Base-by-base conservation (phyloP, 129 eudicot genomes). In the Oenanthe sinensis region DNA sequence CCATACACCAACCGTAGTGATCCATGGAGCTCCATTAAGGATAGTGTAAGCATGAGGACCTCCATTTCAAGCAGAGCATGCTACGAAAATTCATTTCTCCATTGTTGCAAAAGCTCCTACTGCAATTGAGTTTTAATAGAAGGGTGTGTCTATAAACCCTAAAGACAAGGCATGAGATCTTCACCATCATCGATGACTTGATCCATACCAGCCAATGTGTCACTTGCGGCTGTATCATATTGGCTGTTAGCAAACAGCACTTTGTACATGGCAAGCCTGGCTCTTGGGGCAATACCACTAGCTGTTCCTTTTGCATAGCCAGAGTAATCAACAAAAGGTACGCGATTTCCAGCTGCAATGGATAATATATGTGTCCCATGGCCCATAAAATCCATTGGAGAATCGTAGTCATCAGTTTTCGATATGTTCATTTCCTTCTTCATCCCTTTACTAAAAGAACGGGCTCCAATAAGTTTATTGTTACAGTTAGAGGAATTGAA, bases 291-390 rank as follows among this genome's bases (percentile, higher is more conserved):
- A 24, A 88, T 82, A n/a, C 92, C 89, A 11, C 77, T 78, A 8
- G 85, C 87, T 42, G 87, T 81, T 62, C 91, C 91, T 49, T 83
- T 85, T 2, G 89, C 91, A 40, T 88, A 85, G 24, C 87, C 88
- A 37, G 83, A 88, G 52, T 88, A 83, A 68, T 79, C 78, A 7
- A 86, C 86, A 37, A 6, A 63, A 5, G 49, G 82, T 0, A 85
- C 89, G 3, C 71, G 79, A 70, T 42, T 86, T 1, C 91, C 91
- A 5, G 81, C 77, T 17, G 91, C 89, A 0, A 86, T 88, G 1
- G 91, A 88, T 8, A 89, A 85, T 16, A 87, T 86, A 55, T 88
- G 92, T 9, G 92, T 85, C 67, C 89, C 89, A 60, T 85, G 91
- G 2, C 91, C 91, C 17, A 54, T 78, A 20, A 13, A 85, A 77